Percentiles rank a stretch among this genome's conserved stretches.
These are phyloP conservation scores for Hypocrella siamensis DNA, from an alignment of 2,329 filamentous ascomycete genomes.

Conservation along the genomic window DNA sequence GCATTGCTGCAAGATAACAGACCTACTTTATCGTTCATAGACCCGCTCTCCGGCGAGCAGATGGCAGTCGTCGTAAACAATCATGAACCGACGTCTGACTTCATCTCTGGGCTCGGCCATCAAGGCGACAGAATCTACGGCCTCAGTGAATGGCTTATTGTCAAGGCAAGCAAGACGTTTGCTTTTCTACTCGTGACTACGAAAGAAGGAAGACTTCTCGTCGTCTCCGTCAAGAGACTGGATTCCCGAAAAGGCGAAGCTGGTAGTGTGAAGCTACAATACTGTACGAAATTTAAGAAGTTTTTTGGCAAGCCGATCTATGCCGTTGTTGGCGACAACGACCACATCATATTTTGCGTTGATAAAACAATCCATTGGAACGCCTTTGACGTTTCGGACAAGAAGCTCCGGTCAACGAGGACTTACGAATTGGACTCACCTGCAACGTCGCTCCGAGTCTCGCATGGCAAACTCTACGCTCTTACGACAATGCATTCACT, in stretches of 20 bases:
- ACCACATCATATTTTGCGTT: constrained; percentile 40
- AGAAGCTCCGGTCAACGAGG: constrained; percentile 31
- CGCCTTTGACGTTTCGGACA: constrained; percentile 32
- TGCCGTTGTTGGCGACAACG: constrained; percentile 36
- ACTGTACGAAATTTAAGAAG: constrained; percentile 37
- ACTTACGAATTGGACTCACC: constrained; percentile 35
- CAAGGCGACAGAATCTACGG: constrained; percentile 42
- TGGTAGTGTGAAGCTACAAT: constrained; percentile 21
- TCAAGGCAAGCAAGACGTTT: constrained; percentile 40
- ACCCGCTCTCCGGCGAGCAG: constrained; percentile 35
- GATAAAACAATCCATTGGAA: constrained; percentile 40
- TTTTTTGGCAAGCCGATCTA: constrained; percentile 32
- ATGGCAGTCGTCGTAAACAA: constrained; percentile 31
- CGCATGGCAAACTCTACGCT: constrained; percentile 31
- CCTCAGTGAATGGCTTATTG: constrained; percentile 48
- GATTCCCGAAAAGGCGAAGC: constrained; percentile 6
- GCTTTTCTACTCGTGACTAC: constrained; percentile 48
- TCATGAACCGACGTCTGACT: constrained; percentile 23
- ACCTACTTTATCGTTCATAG: constrained; percentile 39
- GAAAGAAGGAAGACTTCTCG: constrained; percentile 34
- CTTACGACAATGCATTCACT: constrained; percentile 40
- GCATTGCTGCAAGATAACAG: constrained; percentile 26
- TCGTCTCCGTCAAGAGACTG: constrained; percentile 31
- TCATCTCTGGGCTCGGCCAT: constrained; percentile 40
- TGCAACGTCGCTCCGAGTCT: constrained; percentile 31